phyloP scores from a whole-genome alignment of 768 basidiomycete species.

The Rhodosporidiobolus sp. region DNA sequence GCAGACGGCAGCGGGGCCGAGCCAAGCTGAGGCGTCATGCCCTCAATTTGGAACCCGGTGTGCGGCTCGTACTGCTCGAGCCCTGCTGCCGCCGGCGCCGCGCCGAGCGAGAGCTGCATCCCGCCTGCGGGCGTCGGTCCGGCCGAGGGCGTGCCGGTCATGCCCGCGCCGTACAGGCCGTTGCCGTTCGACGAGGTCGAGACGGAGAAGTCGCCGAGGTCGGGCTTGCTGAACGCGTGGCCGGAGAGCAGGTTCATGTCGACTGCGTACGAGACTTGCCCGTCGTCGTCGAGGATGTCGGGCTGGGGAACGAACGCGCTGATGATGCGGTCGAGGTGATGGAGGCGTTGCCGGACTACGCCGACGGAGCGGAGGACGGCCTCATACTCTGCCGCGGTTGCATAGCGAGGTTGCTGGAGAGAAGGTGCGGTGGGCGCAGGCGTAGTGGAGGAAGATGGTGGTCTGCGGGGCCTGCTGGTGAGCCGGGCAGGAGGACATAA shows the following conservation, averaged over 20 bases:
- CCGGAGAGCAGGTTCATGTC: slow-evolving; percentile 6
- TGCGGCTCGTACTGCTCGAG: background rate
- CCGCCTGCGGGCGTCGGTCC: background rate
- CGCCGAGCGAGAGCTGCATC: background rate
- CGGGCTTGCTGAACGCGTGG: background rate
- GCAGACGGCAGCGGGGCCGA: background rate
- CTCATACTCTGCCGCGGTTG: slow-evolving; percentile 22
- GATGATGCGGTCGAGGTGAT: slow-evolving; percentile 31
- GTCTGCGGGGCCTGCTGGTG: background rate
- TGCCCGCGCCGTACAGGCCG: no score
- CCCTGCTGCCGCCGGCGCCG: background rate
- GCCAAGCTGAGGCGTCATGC: background rate
- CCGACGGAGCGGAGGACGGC: slow-evolving; percentile 18
- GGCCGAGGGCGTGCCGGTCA: background rate
- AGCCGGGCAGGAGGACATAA: background rate
- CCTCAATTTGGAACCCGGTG: background rate
- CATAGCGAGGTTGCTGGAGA: background rate
- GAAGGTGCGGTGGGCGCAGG: background rate
- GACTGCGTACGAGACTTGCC: slow-evolving; percentile 10
- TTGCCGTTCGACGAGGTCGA: no score
- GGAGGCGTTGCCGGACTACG: slow-evolving; percentile 26
- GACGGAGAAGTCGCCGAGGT: no score
- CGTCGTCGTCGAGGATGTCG: slow-evolving; percentile 12
- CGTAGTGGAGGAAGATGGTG: background rate
- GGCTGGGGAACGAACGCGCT: slow-evolving; percentile 16